Conservation (phyloP, 345 rosid species). For the Psidium guajava region DNA sequence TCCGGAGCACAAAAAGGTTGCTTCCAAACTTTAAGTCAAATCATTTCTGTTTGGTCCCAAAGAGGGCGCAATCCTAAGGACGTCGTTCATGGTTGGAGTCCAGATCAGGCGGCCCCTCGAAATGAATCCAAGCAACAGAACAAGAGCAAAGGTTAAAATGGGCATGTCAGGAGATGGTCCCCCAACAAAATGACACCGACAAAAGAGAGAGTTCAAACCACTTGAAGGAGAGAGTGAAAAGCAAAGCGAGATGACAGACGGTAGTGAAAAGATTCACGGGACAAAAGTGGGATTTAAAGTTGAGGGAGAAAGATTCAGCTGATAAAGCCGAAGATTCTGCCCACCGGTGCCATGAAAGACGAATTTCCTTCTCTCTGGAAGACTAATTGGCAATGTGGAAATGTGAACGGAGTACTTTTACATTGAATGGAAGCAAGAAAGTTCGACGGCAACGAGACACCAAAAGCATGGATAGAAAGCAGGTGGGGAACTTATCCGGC, state of each 20-base stretch:
- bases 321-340: neutral
- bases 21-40: neutral
- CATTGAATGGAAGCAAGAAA: neutral
- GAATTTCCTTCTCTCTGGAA: neutral
- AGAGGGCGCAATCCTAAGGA: neutral
- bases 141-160: neutral
- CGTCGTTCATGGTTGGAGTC: neutral
- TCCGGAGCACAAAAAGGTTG: neutral
- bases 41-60: neutral
- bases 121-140: neutral
- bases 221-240: neutral
- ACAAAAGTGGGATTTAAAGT: neutral
- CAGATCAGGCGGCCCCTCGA: neutral
- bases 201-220: neutral
- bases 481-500: neutral
- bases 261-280: neutral
- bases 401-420: neutral
- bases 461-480: neutral
- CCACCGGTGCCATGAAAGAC: neutral
- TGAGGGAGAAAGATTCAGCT: neutral
- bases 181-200: neutral
- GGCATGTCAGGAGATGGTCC: neutral
- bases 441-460: neutral
- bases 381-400: neutral
- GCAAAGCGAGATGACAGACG: neutral